Conservation (phyloP, 345 rosid species). For the Diplotaxis tenuifolia region DNA sequence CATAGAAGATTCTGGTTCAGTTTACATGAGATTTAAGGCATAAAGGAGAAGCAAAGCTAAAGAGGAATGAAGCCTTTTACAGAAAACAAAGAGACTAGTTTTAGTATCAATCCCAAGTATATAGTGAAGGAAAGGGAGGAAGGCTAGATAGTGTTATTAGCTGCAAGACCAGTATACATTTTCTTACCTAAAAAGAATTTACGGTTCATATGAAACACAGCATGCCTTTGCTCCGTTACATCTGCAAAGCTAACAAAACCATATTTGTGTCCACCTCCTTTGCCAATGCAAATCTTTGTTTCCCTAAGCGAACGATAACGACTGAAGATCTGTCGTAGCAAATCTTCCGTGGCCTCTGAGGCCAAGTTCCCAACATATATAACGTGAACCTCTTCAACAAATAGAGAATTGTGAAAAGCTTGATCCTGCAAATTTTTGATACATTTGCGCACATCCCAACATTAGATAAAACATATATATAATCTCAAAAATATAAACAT, state of each 20-base stretch:
- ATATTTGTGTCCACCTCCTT: neutral
- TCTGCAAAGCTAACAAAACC: neutral
- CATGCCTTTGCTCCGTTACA: neutral
- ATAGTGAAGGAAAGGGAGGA: neutral
- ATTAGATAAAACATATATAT: neutral
- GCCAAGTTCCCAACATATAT: neutral
- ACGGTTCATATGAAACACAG: neutral
- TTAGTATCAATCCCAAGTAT: neutral
- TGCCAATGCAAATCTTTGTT: neutral
- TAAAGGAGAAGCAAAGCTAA: neutral
- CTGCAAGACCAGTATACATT: neutral
- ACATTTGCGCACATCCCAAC: no score
- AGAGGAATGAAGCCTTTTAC: neutral
- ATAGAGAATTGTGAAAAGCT: neutral
- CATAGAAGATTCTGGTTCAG: neutral
- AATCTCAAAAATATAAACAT: neutral
- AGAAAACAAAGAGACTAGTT: neutral
- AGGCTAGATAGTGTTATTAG: neutral
- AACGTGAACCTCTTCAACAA: neutral
- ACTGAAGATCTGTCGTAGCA: neutral
- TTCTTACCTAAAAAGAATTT: neutral
- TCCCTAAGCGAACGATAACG: neutral
- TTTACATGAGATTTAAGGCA: neutral
- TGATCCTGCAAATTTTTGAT: neutral
- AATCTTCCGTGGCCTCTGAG: neutral